phyloP scores from a whole-genome alignment of 2,329 filamentous ascomycete genomes.

The Talaromyces islandicus region DNA sequence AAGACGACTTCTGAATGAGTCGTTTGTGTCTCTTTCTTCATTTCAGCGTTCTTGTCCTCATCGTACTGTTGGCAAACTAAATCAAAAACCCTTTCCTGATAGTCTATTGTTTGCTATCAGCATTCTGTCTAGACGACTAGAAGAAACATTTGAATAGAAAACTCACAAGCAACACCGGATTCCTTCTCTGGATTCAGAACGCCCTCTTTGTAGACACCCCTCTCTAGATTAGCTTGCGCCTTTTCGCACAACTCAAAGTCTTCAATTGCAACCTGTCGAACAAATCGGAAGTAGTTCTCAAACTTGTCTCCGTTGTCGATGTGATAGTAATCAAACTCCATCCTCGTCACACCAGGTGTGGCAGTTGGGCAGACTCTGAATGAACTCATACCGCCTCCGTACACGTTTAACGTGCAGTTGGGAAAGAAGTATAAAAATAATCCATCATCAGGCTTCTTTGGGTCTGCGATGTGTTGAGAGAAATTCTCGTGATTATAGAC shows the following conservation, averaged over 20 bases:
- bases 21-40: neutral
- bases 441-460: conserved; percentile 48
- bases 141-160: neutral
- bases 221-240: conserved; percentile 49
- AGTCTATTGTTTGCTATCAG: conserved; percentile 28
- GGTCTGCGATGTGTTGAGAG: conserved; percentile 51
- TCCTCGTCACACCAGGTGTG: conserved; percentile 45
- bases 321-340: conserved; percentile 58
- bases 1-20: neutral
- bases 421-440: conserved; percentile 56
- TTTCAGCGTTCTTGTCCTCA: conserved; percentile 20
- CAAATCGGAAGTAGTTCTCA: conserved; percentile 52
- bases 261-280: conserved; percentile 51
- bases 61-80: conserved; percentile 40
- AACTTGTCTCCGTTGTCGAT: conserved; percentile 46
- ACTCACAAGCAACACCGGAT: conserved; percentile 47
- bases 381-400: conserved; percentile 53
- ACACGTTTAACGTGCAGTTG: conserved; percentile 51
- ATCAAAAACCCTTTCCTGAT: conserved; percentile 43
- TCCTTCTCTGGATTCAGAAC: conserved; percentile 53
- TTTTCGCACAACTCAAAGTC: conserved; percentile 54
- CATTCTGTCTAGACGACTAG: neutral
- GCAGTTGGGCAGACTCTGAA: conserved; percentile 51
- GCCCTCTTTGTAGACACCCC: conserved; percentile 50
- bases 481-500: conserved; percentile 52